phyloP scores from a whole-genome alignment of 441 rosid genomes.

The Biscutella laevigata region DNA sequence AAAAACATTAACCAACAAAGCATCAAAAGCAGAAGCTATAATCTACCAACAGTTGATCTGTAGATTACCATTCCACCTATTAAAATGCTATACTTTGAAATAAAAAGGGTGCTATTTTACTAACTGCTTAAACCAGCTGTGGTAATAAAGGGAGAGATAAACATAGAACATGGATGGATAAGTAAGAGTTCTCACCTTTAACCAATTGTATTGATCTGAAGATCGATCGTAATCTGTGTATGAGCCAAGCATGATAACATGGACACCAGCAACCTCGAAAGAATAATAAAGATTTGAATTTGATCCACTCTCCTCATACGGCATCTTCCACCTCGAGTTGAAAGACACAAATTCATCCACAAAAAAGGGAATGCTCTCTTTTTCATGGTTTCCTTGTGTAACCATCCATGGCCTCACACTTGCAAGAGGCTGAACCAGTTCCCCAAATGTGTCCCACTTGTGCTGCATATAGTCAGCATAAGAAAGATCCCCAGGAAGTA shows the following conservation, averaged over 20 bases:
- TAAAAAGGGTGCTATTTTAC: background rate
- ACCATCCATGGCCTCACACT: slow-evolving; percentile 99
- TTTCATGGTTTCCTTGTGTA: slow-evolving; percentile 88
- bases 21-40: background rate
- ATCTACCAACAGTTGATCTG: background rate
- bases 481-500: slow-evolving; percentile 91
- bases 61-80: background rate
- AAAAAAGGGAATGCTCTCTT: slow-evolving; percentile 57
- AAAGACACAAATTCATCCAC: slow-evolving; percentile 64
- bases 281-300: slow-evolving; percentile 86
- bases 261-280: slow-evolving; percentile 81
- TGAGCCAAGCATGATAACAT: slow-evolving; percentile 83
- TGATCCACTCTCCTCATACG: slow-evolving; percentile 81
- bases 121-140: background rate
- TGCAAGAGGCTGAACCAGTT: slow-evolving; percentile 84
- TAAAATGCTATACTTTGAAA: background rate
- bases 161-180: background rate
- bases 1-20: background rate
- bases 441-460: slow-evolving; percentile 85
- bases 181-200: slow-evolving; percentile 42
- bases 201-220: slow-evolving; percentile 79
- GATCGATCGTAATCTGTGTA: slow-evolving; percentile 58
- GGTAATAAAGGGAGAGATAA: background rate
- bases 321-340: slow-evolving; percentile 95
- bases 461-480: slow-evolving; percentile 87